A percentile compares a stretch with the other conserved stretches of the same genome.
These are phyloP conservation scores for Schizophyllum commune DNA, from an alignment of 1,284 basidiomycete genomes.

Conservation along the genomic window DNA sequence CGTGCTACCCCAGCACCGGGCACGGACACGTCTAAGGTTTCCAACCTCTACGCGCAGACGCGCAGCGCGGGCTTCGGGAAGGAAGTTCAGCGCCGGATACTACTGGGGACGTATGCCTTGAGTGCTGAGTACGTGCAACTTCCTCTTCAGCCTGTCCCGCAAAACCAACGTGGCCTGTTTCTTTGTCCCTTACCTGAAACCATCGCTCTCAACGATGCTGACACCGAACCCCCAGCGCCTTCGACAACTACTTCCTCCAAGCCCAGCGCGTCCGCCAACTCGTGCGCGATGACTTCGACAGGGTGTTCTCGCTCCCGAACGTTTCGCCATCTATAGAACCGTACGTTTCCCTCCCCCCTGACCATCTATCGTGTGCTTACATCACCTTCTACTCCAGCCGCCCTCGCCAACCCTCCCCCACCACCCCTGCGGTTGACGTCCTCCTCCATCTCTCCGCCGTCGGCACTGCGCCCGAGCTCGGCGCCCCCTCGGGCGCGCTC, in stretches of 20 bases:
- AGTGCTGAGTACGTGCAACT: conserved; percentile 73
- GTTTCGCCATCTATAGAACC: conserved; percentile 15
- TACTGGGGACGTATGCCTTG: conserved; percentile 91
- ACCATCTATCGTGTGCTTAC: no score
- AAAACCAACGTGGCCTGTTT: no score
- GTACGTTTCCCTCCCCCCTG: no score
- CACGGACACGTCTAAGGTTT: conserved; percentile 35
- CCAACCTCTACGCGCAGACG: conserved; percentile 47
- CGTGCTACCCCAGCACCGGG: conserved; percentile 39
- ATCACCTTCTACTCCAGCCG: no score
- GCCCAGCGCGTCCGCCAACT: conserved; percentile 75
- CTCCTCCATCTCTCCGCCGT: conserved; percentile 86
- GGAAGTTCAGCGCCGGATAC: conserved; percentile 83
- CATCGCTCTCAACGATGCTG: no score
- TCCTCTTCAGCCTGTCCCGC: background rate
- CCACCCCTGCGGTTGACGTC: conserved; percentile 60
- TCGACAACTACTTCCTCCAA: conserved; percentile 95
- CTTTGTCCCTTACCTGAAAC: no score
- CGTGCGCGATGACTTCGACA: conserved; percentile 70
- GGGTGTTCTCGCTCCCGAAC: conserved; percentile 54
- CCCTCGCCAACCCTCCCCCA: no score
- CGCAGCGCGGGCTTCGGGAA: conserved; percentile 69
- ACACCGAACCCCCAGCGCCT: conserved; percentile 36
- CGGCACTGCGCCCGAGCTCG: conserved; percentile 61
- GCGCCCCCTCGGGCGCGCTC: conserved; percentile 21